Base-by-base conservation (phyloP, 768 basidiomycete species). In the Gyrodon lividus region DNA sequence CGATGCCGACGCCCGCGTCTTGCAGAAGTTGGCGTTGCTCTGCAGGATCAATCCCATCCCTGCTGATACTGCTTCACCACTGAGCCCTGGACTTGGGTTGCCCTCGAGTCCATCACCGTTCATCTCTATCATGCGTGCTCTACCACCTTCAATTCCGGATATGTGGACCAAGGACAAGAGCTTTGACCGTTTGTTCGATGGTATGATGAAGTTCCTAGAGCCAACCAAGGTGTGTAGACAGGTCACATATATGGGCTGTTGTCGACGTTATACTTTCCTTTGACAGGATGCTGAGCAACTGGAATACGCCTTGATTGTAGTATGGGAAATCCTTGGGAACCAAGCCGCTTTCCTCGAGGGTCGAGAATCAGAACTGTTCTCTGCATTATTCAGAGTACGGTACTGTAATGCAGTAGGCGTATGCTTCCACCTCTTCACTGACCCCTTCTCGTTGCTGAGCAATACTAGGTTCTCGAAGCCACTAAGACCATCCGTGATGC, bases 281-380 rank as follows among this genome's bases (percentile, higher is more conserved):
- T 45, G 46, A 30, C 62, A 94, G 89, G 72, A 72, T 43, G 78
- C 79, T 42, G 81, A 85, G 57, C 73, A 79, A 48, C 72, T 93
- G 23, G 85, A 88, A 63, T 89, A 91, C 59, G 92, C 83, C 23
- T 70, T 95, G 57, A 87, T 93, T 51, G 74, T 89, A 28, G 62
- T 92, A 10, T 94, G 88, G 87, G 92, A 94, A 67, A 75, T 92
- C 63, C 71, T 95, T 5, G 86, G 86, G 61, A 79, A 86, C 58
- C 89, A 92, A 64, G 75, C 81, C 20, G 67, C 76, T 26, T 78
- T 84, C 55, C 72, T 95, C 12, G 92, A 94, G 65, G 88, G 89
- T 40, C 81, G 80, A 53, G 92, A 95, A 72, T 78, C 81, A 9
- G 86, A 87, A 48, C 68, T 95, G 31, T 88, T 92, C 64, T 76